Percentiles rank a stretch among this genome's conserved stretches.
phyloP scores from a whole-genome alignment of 2,329 filamentous ascomycete species.

The Neophaeococcomyces mojaviensis region DNA sequence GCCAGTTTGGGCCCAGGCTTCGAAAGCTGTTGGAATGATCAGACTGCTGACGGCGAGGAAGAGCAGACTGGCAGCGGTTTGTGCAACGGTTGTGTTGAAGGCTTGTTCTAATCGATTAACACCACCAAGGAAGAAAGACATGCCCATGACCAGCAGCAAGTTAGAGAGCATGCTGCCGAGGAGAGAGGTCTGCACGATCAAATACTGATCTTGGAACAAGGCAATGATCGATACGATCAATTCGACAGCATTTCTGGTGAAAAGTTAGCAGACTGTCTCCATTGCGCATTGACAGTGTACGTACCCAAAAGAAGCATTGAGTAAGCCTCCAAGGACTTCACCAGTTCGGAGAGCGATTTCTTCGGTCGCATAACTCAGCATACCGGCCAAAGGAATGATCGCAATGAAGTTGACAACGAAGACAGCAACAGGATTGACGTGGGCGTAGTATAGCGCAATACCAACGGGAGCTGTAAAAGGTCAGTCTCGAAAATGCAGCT shows the following conservation, averaged over 20 bases:
- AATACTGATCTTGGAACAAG: slow-evolving; percentile 62
- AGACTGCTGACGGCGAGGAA: slow-evolving; percentile 71
- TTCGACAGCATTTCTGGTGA: slow-evolving; percentile 64
- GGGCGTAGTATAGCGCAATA: slow-evolving; percentile 56
- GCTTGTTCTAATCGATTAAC: slow-evolving; percentile 71
- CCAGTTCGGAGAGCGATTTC: slow-evolving; percentile 73
- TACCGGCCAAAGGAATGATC: slow-evolving; percentile 79
- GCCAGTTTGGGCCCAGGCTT: slow-evolving; percentile 44
- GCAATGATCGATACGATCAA: slow-evolving; percentile 84
- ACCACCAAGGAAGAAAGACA: slow-evolving; percentile 86
- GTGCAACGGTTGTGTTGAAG: slow-evolving; percentile 88
- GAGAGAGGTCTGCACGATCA: slow-evolving; percentile 86
- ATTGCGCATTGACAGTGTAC: slow-evolving; percentile 21
- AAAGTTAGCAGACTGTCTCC: background rate
- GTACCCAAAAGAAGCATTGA: slow-evolving; percentile 84
- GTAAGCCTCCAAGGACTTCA: slow-evolving; percentile 76
- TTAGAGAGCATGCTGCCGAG: slow-evolving; percentile 91
- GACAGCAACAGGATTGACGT: slow-evolving; percentile 53
- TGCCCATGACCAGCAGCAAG: slow-evolving; percentile 77
- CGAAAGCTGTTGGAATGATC: slow-evolving; percentile 85
- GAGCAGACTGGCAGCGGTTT: slow-evolving; percentile 76
- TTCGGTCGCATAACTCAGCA: slow-evolving; percentile 83
- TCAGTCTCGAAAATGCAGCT: slow-evolving; percentile 30
- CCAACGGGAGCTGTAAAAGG: slow-evolving; percentile 14
- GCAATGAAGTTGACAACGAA: slow-evolving; percentile 92